Percentiles rank a stretch among this genome's conserved stretches.
Conservation (phyloP, 352 stramenopile genomes). For the Aphanomyces invadans region DNA sequence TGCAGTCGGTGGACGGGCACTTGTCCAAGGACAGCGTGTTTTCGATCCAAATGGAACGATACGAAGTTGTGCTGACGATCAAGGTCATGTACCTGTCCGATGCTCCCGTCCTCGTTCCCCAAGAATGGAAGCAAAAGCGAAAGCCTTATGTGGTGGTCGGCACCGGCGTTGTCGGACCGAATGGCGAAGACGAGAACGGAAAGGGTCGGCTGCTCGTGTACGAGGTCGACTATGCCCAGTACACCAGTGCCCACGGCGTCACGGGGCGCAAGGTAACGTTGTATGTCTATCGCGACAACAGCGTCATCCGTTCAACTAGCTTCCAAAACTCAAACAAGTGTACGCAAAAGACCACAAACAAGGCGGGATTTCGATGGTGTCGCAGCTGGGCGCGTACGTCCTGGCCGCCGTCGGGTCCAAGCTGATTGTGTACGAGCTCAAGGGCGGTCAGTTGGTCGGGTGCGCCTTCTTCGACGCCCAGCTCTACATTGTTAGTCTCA, state of each 20-base stretch:
- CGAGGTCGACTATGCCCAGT: constrained; percentile 84
- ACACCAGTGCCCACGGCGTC: constrained; percentile 61
- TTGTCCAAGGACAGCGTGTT: constrained; percentile 69
- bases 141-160: constrained; percentile 75
- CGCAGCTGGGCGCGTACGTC: constrained; percentile 73
- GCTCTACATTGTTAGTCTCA: constrained; percentile 80
- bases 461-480: constrained; percentile 85
- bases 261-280: constrained; percentile 59
- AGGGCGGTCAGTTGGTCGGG: constrained; percentile 76
- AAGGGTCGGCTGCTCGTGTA: constrained; percentile 77
- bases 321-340: constrained; percentile 63
- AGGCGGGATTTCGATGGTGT: constrained; percentile 66
- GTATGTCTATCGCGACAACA: constrained; percentile 2
- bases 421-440: constrained; percentile 86
- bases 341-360: constrained; percentile 85
- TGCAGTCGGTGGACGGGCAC: constrained; percentile 75
- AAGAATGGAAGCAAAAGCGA: constrained; percentile 71
- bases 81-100: constrained; percentile 84
- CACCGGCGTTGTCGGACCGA: constrained; percentile 70
- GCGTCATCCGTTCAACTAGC: too few relatives aligned
- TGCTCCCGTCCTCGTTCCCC: constrained; percentile 45
- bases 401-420: constrained; percentile 80
- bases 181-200: constrained; percentile 82
- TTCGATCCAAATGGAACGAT: constrained; percentile 74
- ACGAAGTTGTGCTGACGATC: constrained; percentile 76